Evolutionary conservation across 1,284 basidiomycete genomes (phyloP).

Genomic region (Anthracocystis panici-leucophaei): DNA sequence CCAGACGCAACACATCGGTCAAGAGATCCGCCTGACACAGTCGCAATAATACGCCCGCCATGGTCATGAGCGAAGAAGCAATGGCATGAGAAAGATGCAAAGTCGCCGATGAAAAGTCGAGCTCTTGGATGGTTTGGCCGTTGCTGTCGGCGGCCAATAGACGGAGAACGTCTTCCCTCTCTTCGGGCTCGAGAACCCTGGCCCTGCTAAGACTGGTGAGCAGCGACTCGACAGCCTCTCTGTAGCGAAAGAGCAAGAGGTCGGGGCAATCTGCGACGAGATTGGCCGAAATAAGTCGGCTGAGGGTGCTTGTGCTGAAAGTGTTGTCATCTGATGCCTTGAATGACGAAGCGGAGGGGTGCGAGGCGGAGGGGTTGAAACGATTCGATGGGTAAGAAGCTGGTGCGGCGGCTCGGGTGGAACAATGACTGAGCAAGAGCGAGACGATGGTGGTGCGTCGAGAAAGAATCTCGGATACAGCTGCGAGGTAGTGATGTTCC

Average conservation of each 20-base stretch:
- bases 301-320: conserved; percentile 25
- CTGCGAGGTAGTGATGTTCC: conserved; percentile 33
- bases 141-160: conserved; percentile 16
- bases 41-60: conserved; percentile 47
- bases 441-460: conserved; percentile 41
- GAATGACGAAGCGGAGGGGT: conserved; percentile 4
- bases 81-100: conserved; percentile 40
- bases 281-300: conserved; percentile 41
- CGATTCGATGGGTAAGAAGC: conserved; percentile 21
- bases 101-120: conserved; percentile 36
- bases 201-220: conserved; percentile 31
- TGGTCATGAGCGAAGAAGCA: conserved; percentile 39
- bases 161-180: conserved; percentile 34
- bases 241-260: conserved; percentile 32
- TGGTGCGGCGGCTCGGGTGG: conserved; percentile 16
- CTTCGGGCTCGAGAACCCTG: conserved; percentile 31
- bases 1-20: conserved; percentile 41
- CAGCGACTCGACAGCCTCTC: conserved; percentile 31
- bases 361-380: conserved; percentile 40
- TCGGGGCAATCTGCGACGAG: conserved; percentile 28
- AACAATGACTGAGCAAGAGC: conserved; percentile 38
- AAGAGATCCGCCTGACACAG: conserved; percentile 42
- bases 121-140: conserved; percentile 17
- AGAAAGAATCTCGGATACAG: conserved; percentile 38
- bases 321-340: not conserved